phyloP scores from a whole-genome alignment of 2,329 filamentous ascomycete species.

The Aspergillus ruber region DNA sequence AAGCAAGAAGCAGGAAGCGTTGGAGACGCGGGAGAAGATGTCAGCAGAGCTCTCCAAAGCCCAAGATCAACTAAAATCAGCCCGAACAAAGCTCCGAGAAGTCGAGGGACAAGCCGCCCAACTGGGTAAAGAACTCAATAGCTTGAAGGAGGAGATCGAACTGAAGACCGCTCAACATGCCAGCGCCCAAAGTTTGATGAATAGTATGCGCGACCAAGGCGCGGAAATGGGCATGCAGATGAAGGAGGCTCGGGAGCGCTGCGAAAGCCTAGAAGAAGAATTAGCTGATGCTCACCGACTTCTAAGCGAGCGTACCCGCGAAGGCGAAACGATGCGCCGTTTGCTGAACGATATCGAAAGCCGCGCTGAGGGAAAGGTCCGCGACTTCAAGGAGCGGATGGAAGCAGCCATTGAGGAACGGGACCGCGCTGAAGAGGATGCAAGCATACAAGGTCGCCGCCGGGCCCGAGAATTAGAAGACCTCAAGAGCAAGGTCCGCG shows the following conservation, averaged over 20 bases:
- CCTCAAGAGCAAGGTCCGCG: slow-evolving; percentile 67
- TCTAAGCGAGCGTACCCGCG: slow-evolving; percentile 78
- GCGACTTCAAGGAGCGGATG: slow-evolving; percentile 83
- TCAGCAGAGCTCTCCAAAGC: slow-evolving; percentile 63
- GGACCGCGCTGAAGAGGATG: slow-evolving; percentile 86
- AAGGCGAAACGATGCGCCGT: slow-evolving; percentile 90
- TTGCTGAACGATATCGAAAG: slow-evolving; percentile 81
- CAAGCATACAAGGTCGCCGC: slow-evolving; percentile 67
- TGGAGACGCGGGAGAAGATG: slow-evolving; percentile 65
- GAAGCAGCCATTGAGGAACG: slow-evolving; percentile 90
- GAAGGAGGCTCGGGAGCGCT: slow-evolving; percentile 76
- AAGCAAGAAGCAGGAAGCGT: slow-evolving; percentile 69
- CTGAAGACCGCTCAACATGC: slow-evolving; percentile 80
- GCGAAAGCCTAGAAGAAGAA: slow-evolving; percentile 86
- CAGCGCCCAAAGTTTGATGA: slow-evolving; percentile 76
- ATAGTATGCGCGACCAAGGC: slow-evolving; percentile 88
- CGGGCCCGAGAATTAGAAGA: slow-evolving; percentile 82
- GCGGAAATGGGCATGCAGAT: slow-evolving; percentile 84
- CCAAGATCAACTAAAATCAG: slow-evolving; percentile 61
- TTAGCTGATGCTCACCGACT: slow-evolving; percentile 80
- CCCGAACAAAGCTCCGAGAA: slow-evolving; percentile 56
- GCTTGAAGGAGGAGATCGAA: slow-evolving; percentile 70
- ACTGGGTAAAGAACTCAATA: slow-evolving; percentile 60
- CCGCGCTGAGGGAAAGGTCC: slow-evolving; percentile 70
- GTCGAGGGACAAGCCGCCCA: slow-evolving; percentile 68